Evolutionary conservation across 768 basidiomycete genomes (phyloP).

Genomic region (Lepiota venenata): DNA sequence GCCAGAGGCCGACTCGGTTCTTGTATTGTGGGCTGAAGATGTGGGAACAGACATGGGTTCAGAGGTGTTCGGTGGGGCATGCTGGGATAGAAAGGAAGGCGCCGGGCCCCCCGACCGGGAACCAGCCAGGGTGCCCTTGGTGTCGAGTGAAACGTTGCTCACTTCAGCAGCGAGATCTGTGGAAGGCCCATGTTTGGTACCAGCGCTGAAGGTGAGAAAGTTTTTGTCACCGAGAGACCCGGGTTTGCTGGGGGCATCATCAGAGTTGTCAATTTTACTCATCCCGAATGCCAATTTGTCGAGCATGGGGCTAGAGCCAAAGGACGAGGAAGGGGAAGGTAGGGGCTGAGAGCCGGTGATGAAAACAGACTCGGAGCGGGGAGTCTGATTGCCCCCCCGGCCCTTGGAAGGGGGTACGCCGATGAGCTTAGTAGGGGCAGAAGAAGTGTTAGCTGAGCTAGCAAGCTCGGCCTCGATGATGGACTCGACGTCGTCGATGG

Average conservation of each 20-base stretch:
- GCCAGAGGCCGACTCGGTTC: conserved; percentile 16
- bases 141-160: conserved; percentile 35
- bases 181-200: conserved; percentile 21
- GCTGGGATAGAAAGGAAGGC: conserved; percentile 74
- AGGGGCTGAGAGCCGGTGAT: conserved; percentile 94
- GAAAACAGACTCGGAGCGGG: conserved; percentile 68
- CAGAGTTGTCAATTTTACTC: conserved; percentile 74
- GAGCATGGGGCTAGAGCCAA: conserved; percentile 61
- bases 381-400: conserved; percentile 94
- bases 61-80: conserved; percentile 41
- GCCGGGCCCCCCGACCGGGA: conserved; percentile 32
- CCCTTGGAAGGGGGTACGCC: conserved; percentile 94
- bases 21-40: neutral
- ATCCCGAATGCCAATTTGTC: conserved; percentile 92
- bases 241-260: conserved; percentile 21
- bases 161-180: conserved; percentile 35
- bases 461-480: conserved; percentile 86
- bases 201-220: neutral
- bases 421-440: conserved; percentile 66
- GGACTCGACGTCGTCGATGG: conserved; percentile 93
- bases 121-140: conserved; percentile 26
- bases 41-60: conserved; percentile 24
- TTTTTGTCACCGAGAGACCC: conserved; percentile 8
- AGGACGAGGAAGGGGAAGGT: conserved; percentile 79
- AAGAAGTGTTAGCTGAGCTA: conserved; percentile 39